Evolutionary conservation across 352 stramenopile species (phyloP).

Genomic region (Phytophthora nicotianae): DNA sequence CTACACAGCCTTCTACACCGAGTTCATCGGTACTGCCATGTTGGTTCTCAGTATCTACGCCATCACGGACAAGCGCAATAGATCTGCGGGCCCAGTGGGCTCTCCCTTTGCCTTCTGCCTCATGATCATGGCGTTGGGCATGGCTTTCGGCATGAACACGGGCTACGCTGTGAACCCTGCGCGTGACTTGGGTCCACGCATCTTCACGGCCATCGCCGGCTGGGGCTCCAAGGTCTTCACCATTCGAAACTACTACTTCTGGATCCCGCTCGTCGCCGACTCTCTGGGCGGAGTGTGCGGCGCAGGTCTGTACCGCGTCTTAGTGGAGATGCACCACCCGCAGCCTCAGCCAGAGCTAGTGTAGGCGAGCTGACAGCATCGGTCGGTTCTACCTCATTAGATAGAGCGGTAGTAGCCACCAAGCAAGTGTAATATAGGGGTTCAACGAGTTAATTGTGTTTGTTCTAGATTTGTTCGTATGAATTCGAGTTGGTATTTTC

Average conservation of each 20-base stretch:
- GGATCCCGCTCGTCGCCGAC: constrained; percentile 47
- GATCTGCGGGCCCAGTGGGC: constrained; percentile 30
- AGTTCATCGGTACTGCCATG: constrained; percentile 60
- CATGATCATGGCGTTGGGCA: constrained; percentile 56
- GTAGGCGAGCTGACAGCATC: neutral
- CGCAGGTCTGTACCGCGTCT: constrained; percentile 31
- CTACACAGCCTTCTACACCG: constrained; percentile 54
- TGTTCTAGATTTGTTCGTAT: neutral
- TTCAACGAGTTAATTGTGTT: neutral
- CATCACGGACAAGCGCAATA: constrained; percentile 54
- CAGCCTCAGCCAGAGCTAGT: constrained; percentile 10
- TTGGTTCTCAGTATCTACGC: constrained; percentile 52
- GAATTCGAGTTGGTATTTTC: no score
- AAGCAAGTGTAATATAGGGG: neutral
- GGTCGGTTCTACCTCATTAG: neutral
- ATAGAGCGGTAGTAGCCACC: neutral
- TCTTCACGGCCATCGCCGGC: constrained; percentile 43
- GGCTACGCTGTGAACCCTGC: constrained; percentile 64
- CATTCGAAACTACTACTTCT: constrained; percentile 51
- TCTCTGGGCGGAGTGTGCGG: constrained; percentile 35
- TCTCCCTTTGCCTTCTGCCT: constrained; percentile 43
- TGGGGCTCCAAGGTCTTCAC: constrained; percentile 52
- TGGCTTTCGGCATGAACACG: constrained; percentile 47
- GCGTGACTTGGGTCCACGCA: constrained; percentile 43
- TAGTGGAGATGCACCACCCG: constrained; percentile 48